phyloP scores from a whole-genome alignment of 495 filamentous ascomycete species.

The Hypoxylon fuscum region DNA sequence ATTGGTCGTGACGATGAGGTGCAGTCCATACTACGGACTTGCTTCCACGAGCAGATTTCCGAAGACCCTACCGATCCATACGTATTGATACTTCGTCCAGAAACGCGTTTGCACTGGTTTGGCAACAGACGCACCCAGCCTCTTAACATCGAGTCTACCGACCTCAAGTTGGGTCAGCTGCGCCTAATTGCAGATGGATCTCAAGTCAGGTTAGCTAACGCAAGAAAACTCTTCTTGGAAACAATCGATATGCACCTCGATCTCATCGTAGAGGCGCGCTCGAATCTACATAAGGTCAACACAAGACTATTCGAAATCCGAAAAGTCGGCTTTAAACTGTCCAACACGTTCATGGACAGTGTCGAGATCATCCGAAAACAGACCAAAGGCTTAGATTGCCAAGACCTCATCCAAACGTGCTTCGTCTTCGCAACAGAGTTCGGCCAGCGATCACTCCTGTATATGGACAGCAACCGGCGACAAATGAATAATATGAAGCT shows the following conservation, averaged over 20 bases:
- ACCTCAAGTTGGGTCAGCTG: conserved; percentile 86
- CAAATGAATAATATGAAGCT: conserved; percentile 97
- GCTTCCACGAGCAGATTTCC: conserved; percentile 78
- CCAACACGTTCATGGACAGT: conserved; percentile 99
- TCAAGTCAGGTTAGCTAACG: conserved; percentile 77
- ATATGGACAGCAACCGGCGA: conserved; percentile 92
- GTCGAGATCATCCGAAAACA: conserved; percentile 91
- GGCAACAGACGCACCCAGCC: conserved; percentile 76
- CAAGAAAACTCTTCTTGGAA: conserved; percentile 78
- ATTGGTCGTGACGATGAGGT: conserved; percentile 79
- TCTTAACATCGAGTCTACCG: conserved; percentile 79
- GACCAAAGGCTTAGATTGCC: conserved; percentile 84
- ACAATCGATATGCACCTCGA: conserved; percentile 81
- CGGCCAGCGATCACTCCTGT: conserved; percentile 88
- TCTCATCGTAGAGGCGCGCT: conserved; percentile 88
- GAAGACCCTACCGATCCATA: conserved; percentile 83
- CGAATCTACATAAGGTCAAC: conserved; percentile 92
- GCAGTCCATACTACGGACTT: conserved; percentile 84
- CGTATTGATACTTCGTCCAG: conserved; percentile 83
- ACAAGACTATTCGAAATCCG: conserved; percentile 93
- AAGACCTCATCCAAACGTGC: conserved; percentile 97
- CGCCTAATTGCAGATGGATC: conserved; percentile 91
- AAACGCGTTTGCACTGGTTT: conserved; percentile 80
- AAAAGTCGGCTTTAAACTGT: conserved; percentile 93
- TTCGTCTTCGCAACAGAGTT: conserved; percentile 99